Percentiles rank a stretch among this genome's conserved stretches.
These are phyloP conservation scores for Candida golubevii DNA, from an alignment of 805 yeast species.

Conservation along the genomic window DNA sequence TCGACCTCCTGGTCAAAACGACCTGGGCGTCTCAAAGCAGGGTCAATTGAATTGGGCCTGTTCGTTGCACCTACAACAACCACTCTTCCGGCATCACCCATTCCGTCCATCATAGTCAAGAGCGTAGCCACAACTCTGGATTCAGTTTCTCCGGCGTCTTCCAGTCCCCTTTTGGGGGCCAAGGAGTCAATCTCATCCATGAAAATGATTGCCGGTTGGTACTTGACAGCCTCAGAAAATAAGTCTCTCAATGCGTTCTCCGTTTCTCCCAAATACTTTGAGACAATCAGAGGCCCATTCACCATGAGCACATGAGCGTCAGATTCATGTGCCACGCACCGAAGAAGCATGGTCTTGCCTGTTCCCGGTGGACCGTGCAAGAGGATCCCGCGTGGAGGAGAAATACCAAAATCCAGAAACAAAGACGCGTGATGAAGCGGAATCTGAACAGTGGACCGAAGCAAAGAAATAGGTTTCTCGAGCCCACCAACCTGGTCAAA, in stretches of 20 bases:
- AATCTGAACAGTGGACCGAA: slow-evolving; percentile 67
- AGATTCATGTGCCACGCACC: slow-evolving; percentile 73
- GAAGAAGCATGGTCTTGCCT: slow-evolving; percentile 85
- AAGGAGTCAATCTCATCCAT: slow-evolving; percentile 93
- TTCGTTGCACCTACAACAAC: slow-evolving; percentile 75
- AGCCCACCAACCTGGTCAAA: slow-evolving; percentile 78
- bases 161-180: slow-evolving; percentile 78
- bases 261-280: slow-evolving; percentile 92
- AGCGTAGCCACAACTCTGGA: slow-evolving; percentile 86
- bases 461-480: slow-evolving; percentile 50
- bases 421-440: slow-evolving; percentile 77
- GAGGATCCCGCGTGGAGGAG: slow-evolving; percentile 91
- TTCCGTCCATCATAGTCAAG: slow-evolving; percentile 75
- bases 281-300: slow-evolving; percentile 87
- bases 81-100: slow-evolving; percentile 59
- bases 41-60: slow-evolving; percentile 63
- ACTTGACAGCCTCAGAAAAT: slow-evolving; percentile 79
- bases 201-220: slow-evolving; percentile 82
- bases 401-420: slow-evolving; percentile 79
- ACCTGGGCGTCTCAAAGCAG: slow-evolving; percentile 80
- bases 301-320: slow-evolving; percentile 82
- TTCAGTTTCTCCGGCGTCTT: slow-evolving; percentile 88
- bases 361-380: slow-evolving; percentile 97
- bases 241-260: slow-evolving; percentile 78
- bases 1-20: slow-evolving; percentile 87